These are phyloP conservation scores for Diaporthe sp. DNA, from an alignment of 2,329 filamentous ascomycete species.

Conservation along the genomic window DNA sequence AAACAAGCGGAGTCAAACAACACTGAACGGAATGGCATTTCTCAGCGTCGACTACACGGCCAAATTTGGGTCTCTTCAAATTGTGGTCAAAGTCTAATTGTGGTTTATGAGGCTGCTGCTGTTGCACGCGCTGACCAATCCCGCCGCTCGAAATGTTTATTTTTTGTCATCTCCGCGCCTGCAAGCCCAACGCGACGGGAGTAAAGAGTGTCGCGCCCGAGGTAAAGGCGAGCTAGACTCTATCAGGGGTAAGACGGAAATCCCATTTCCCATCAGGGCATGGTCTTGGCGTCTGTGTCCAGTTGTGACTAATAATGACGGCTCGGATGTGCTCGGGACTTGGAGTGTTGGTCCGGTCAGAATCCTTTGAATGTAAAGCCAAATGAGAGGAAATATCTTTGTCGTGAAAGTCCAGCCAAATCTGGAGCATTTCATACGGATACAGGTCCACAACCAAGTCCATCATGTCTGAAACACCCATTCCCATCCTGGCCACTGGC, in stretches of 20 bases:
- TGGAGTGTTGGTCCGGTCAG: not conserved
- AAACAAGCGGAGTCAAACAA: no score
- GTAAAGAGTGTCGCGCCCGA: not conserved
- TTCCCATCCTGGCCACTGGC: conserved; percentile 33
- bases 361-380: not conserved
- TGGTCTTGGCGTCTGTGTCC: not conserved
- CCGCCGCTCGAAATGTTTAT: not conserved
- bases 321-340: not conserved
- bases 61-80: not conserved
- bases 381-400: no score
- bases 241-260: not conserved
- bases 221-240: not conserved
- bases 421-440: not conserved
- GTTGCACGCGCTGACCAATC: not conserved
- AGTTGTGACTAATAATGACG: not conserved
- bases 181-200: not conserved
- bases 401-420: fast-evolving
- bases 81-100: not conserved
- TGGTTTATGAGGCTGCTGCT: not conserved
- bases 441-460: not conserved
- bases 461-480: conserved; percentile 17
- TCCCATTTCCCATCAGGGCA: not conserved
- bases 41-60: not conserved
- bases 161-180: not conserved
- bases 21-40: not conserved